phyloP scores from a whole-genome alignment of 1,284 basidiomycete genomes.

The Porphyrellus sp. region DNA sequence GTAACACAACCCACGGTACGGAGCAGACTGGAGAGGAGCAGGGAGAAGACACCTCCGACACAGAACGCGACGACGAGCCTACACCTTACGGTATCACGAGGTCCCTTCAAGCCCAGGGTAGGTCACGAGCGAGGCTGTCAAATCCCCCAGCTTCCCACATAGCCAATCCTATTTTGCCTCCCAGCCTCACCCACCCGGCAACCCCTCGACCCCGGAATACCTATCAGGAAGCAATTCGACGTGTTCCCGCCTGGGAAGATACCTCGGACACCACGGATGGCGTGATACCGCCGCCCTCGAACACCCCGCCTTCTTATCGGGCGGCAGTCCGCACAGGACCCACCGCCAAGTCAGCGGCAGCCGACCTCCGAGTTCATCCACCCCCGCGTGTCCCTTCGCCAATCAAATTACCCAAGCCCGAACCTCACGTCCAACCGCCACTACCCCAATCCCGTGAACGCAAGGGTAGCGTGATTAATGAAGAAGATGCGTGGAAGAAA shows the following conservation, averaged over 20 bases:
- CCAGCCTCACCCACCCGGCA: slow-evolving; percentile 25
- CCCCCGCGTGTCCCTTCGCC: slow-evolving; percentile 28
- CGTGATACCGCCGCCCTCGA: slow-evolving; percentile 37
- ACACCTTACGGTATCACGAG: slow-evolving; percentile 5
- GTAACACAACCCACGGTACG: slow-evolving; percentile 24
- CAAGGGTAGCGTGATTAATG: slow-evolving; percentile 50
- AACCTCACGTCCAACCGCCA: slow-evolving; percentile 17
- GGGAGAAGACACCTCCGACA: slow-evolving; percentile 19
- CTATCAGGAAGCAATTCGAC: slow-evolving; percentile 14
- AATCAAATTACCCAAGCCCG: slow-evolving; percentile 31
- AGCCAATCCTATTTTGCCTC: slow-evolving; percentile 25
- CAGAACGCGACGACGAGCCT: slow-evolving; percentile 24
- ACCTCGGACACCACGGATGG: slow-evolving; percentile 40
- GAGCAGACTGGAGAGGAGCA: slow-evolving; percentile 19
- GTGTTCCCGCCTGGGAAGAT: slow-evolving; percentile 36
- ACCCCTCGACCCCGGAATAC: slow-evolving; percentile 31
- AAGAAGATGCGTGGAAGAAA: slow-evolving; percentile 74
- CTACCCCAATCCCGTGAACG: slow-evolving; percentile 34
- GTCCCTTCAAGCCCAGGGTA: slow-evolving; percentile 23
- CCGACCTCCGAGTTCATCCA: slow-evolving; percentile 16
- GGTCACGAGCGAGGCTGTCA: slow-evolving; percentile 15
- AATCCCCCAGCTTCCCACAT: slow-evolving; percentile 21
- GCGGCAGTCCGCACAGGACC: slow-evolving; percentile 36
- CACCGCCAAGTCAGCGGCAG: slow-evolving; percentile 11
- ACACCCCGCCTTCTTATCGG: slow-evolving; percentile 52